Evolutionary conservation across 257 asterid species (phyloP).

Genomic region (Solanum lignicaule): DNA sequence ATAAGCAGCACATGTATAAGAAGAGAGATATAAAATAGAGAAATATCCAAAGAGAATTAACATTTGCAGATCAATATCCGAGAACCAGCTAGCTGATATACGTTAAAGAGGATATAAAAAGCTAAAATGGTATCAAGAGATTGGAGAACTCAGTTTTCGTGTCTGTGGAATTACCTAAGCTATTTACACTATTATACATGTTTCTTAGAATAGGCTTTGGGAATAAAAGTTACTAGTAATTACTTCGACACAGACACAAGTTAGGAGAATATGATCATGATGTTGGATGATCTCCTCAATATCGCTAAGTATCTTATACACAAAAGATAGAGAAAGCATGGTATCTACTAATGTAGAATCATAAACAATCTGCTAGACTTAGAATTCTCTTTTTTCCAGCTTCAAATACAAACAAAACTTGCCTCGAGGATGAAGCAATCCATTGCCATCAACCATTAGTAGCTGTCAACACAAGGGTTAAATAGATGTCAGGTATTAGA

Average conservation of each 20-base stretch:
- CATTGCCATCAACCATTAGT: slow-evolving; percentile 92
- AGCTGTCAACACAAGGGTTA: slow-evolving; percentile 31
- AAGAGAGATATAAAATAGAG: neutral
- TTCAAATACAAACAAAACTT: slow-evolving; percentile 15
- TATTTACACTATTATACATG: neutral
- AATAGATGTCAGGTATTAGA: neutral
- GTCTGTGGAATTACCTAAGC: neutral
- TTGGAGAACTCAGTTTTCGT: neutral
- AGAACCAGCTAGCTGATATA: neutral
- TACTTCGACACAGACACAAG: neutral
- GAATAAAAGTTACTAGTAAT: neutral
- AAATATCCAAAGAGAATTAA: neutral
- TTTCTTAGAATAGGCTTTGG: neutral
- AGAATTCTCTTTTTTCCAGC: neutral
- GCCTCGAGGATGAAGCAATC: slow-evolving; percentile 96
- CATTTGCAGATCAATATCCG: neutral
- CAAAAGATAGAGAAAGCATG: neutral
- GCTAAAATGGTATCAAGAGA: neutral
- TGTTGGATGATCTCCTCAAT: neutral
- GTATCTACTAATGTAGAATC: neutral
- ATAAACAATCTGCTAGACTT: neutral
- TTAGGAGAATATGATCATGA: neutral
- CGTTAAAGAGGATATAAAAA: neutral
- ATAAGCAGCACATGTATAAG: neutral
- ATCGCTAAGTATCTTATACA: neutral